Base-by-base conservation (phyloP, 352 stramenopile species). In the Thalassiosira hispida region DNA sequence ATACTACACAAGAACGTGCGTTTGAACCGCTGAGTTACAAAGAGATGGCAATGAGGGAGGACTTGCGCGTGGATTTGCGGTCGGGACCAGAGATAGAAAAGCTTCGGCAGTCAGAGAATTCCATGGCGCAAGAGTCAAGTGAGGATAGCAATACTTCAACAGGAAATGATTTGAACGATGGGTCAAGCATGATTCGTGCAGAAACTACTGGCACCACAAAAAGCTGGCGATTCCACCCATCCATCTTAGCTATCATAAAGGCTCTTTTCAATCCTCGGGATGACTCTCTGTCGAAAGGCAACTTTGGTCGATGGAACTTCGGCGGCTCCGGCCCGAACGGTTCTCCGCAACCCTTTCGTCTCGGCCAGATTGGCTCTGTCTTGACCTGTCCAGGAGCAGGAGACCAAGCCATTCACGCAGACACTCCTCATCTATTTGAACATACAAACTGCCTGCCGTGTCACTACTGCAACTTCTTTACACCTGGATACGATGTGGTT, bases 271-370 rank as follows among this genome's bases (percentile, higher is more conserved):
- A 91, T 65, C 87, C 87, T 29, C 61, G 52, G 46, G 55, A 87
- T 12, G 53, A 79, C 49, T 14, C 46, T n/a, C 53, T 92, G 18
- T 89, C 55, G 23, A 64, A 64, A 47, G 90, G 90, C 7, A 94
- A 95, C 42, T 90, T 92, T 68, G 90, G 90, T 1, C 46, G 86
- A 38, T 93, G 80, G 70, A 95, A 95, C 60, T 95, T 95, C 71
- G 81, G 74, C 56, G 85, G 85, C n/a, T 55, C 42, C 1, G 90
- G 90, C n/a, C 86, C 88, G 12, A 71, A 92, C 70, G 88, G 84
- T 23, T 82, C 75, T 25, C 84, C 69, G 9, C 83, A 87, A 46
- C 79, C 90, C 56, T 62, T 93, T 38, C 74, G 79, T 20, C 56
- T 92, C 1, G 89, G 87, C 18, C 73, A 75, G 18, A 73, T 93